Conservation (phyloP, 2,329 filamentous ascomycete genomes). For the Curvularia sp. region DNA sequence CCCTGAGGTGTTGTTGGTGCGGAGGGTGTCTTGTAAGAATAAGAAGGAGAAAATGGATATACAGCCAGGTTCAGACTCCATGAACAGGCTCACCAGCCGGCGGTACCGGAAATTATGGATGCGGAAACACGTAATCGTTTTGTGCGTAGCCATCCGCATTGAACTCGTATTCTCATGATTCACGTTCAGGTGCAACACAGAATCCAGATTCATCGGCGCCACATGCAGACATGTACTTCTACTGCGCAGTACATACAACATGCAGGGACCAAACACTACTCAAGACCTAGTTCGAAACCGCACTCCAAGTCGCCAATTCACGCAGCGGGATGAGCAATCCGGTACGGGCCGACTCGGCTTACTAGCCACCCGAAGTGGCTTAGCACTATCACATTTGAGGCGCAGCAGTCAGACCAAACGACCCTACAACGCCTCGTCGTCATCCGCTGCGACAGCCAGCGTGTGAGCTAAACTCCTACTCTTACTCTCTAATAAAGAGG, state of each 20-base stretch:
- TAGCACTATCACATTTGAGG: conserved; percentile 17
- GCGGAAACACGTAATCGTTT: no score
- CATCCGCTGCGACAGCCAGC: neutral
- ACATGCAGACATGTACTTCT: neutral
- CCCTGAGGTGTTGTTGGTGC: conserved; percentile 18
- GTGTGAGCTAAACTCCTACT: neutral
- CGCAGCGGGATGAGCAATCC: neutral
- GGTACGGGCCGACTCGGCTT: conserved; percentile 17
- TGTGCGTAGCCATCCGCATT: neutral
- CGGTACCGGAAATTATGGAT: neutral
- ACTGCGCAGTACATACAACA: neutral
- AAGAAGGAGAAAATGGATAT: neutral
- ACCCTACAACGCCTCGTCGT: neutral
- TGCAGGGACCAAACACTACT: neutral
- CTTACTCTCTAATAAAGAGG: neutral
- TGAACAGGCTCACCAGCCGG: neutral
- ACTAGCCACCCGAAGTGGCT: conserved; percentile 24
- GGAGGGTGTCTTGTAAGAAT: neutral
- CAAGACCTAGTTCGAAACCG: neutral
- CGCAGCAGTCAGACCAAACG: conserved; percentile 8
- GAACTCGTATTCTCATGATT: neutral
- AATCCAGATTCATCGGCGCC: no score
- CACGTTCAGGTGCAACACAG: neutral
- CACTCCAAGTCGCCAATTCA: neutral
- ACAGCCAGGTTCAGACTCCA: neutral